Evolutionary conservation across 1,284 basidiomycete genomes (phyloP).

Genomic region (Ganoderma meredithae): DNA sequence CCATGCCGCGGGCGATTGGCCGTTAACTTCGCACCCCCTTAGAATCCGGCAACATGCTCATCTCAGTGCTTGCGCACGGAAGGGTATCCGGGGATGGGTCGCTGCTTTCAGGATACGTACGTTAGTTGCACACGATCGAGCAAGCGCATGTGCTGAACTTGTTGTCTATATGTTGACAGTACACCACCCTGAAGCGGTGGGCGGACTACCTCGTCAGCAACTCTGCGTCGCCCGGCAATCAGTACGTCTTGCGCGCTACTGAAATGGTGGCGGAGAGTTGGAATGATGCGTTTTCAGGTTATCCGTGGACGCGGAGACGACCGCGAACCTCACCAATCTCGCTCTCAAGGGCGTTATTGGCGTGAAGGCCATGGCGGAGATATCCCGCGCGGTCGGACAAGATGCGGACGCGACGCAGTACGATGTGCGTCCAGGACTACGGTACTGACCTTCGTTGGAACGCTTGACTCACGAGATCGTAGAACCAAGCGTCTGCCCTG

Average conservation of each 20-base stretch:
- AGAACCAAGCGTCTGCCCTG: slow-evolving; percentile 25
- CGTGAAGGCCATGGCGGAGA: slow-evolving; percentile 70
- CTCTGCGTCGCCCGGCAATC: slow-evolving; percentile 59
- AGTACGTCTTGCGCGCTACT: slow-evolving; percentile 44
- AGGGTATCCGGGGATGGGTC: slow-evolving; percentile 62
- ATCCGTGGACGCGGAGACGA: slow-evolving; percentile 53
- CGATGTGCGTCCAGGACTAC: too few relatives aligned
- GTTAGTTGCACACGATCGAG: slow-evolving; percentile 23
- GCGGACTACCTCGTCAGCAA: slow-evolving; percentile 68
- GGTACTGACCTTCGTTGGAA: too few relatives aligned
- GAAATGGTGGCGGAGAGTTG: neutral
- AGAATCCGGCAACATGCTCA: slow-evolving; percentile 79
- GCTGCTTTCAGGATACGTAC: slow-evolving; percentile 58
- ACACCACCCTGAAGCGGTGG: slow-evolving; percentile 68
- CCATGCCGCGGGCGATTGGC: neutral
- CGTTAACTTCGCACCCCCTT: neutral
- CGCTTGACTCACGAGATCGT: too few relatives aligned
- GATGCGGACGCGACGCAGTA: slow-evolving; percentile 56
- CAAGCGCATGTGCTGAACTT: neutral
- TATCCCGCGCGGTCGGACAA: slow-evolving; percentile 59
- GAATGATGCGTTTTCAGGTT: slow-evolving; percentile 46
- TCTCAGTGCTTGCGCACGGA: slow-evolving; percentile 71
- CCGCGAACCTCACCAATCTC: slow-evolving; percentile 70
- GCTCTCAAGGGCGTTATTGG: slow-evolving; percentile 77
- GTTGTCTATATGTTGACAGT: slow-evolving; percentile 42